These are phyloP conservation scores for Fusarium sp. DNA, from an alignment of 2,329 filamentous ascomycete species.

Conservation along the genomic window DNA sequence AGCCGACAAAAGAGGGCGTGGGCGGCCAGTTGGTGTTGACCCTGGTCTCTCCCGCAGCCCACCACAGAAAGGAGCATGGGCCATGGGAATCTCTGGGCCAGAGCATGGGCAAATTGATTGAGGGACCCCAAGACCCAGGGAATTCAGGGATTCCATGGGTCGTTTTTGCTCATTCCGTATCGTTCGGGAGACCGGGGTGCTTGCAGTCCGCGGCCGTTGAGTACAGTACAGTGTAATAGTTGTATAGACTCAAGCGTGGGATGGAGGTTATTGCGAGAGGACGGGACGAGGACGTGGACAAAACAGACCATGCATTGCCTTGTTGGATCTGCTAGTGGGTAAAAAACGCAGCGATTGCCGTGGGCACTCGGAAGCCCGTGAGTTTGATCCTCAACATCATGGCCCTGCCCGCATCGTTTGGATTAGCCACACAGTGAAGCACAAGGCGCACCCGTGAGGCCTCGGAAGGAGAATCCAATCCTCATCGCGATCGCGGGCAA, in stretches of 20 bases:
- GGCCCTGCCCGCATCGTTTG: background rate
- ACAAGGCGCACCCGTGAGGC: background rate
- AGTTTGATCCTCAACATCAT: background rate
- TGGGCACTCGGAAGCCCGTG: background rate
- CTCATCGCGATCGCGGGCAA: background rate
- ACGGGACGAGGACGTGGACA: background rate
- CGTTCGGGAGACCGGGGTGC: constrained; percentile 22
- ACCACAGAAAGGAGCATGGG: constrained; percentile 8
- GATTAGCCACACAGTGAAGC: background rate
- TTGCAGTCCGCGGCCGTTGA: constrained; percentile 20
- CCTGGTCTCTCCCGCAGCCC: background rate
- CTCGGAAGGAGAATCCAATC: background rate
- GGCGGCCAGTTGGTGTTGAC: background rate
- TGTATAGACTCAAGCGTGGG: background rate
- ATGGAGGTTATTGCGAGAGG: background rate
- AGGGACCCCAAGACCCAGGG: constrained; percentile 3
- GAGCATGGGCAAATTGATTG: constrained; percentile 38
- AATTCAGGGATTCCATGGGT: constrained; percentile 32
- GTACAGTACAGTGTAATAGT: constrained; percentile 4
- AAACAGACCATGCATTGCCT: background rate
- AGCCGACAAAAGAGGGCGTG: constrained; percentile 4
- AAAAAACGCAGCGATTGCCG: background rate
- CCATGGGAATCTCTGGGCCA: constrained; percentile 40
- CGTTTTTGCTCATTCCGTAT: constrained; percentile 32
- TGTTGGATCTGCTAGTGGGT: constrained; percentile 1